Conservation (phyloP, 1,284 basidiomycete genomes). For the Trichosporon ovoides region DNA sequence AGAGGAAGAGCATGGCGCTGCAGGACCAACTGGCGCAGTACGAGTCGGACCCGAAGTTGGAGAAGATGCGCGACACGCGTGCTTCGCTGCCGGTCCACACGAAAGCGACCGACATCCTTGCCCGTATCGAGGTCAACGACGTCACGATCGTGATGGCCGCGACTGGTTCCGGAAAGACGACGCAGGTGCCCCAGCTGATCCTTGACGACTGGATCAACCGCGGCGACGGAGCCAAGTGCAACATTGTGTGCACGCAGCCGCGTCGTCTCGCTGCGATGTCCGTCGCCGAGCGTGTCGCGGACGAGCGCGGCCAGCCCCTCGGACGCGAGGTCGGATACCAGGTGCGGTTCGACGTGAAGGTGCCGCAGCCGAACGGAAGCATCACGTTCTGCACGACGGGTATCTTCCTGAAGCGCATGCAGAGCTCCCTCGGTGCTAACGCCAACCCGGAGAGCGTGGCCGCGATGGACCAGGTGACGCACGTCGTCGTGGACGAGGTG, state of each 20-base stretch:
- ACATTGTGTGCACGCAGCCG: conserved; percentile 91
- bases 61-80: conserved; percentile 65
- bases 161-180: conserved; percentile 94
- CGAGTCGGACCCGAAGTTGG: conserved; percentile 59
- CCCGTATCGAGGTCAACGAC: conserved; percentile 70
- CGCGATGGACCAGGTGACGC: conserved; percentile 74
- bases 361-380: conserved; percentile 71
- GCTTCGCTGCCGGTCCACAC: conserved; percentile 68
- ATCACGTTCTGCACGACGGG: conserved; percentile 94
- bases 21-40: conserved; percentile 59
- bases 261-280: conserved; percentile 87
- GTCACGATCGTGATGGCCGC: conserved; percentile 92
- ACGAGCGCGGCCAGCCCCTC: conserved; percentile 72
- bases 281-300: conserved; percentile 86
- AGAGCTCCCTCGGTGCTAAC: conserved; percentile 61
- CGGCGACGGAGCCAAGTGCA: conserved; percentile 76
- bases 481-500: conserved; percentile 91
- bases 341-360: conserved; percentile 81
- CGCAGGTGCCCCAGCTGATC: conserved; percentile 88
- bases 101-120: conserved; percentile 61
- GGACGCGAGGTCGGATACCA: conserved; percentile 81
- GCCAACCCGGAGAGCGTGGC: conserved; percentile 36
- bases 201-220: conserved; percentile 77
- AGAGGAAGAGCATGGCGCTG: conserved; percentile 61
- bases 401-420: conserved; percentile 81